Percentiles rank a stretch among this genome's conserved stretches.
These are phyloP conservation scores for Pestalotiopsis sp. DNA, from an alignment of 2,329 filamentous ascomycete genomes.

Conservation along the genomic window DNA sequence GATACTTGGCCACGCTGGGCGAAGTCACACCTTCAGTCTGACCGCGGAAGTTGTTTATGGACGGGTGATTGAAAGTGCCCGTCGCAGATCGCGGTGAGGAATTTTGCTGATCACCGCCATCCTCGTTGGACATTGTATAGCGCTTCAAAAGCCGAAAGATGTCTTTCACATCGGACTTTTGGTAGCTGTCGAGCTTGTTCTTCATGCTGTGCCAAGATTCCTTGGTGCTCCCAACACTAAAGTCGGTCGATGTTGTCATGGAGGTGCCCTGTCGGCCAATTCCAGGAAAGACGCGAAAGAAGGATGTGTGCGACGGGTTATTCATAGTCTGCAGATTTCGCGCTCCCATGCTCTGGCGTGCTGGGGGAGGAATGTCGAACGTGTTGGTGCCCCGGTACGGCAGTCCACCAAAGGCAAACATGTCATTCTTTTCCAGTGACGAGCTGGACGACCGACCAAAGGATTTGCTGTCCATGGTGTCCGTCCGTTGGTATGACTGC, in stretches of 20 bases:
- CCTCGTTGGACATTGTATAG: conserved; percentile 28
- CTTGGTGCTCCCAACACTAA: conserved; percentile 36
- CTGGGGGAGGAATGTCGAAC: neutral
- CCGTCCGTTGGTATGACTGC: conserved; percentile 14
- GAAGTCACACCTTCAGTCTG: neutral
- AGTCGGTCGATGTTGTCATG: conserved; percentile 38
- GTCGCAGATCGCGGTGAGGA: conserved; percentile 5
- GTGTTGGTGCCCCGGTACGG: neutral
- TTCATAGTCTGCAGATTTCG: conserved; percentile 17
- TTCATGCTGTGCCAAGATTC: conserved; percentile 18
- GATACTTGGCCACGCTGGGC: conserved; percentile 24
- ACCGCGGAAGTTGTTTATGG: neutral
- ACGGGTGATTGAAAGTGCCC: neutral
- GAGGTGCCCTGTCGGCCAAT: conserved; percentile 31
- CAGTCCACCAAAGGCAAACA: neutral
- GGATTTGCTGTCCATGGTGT: conserved; percentile 22
- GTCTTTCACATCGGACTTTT: conserved; percentile 33
- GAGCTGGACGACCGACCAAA: conserved; percentile 22
- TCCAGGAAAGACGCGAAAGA: conserved; percentile 22
- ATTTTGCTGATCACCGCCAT: conserved; percentile 17
- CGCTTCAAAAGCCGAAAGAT: conserved; percentile 22
- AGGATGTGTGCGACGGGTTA: neutral
- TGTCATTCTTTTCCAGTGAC: conserved; percentile 20
- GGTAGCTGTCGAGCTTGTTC: conserved; percentile 5
- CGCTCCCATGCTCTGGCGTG: neutral